These are phyloP conservation scores for Collybia sordida DNA, from an alignment of 768 basidiomycete genomes.

Conservation along the genomic window DNA sequence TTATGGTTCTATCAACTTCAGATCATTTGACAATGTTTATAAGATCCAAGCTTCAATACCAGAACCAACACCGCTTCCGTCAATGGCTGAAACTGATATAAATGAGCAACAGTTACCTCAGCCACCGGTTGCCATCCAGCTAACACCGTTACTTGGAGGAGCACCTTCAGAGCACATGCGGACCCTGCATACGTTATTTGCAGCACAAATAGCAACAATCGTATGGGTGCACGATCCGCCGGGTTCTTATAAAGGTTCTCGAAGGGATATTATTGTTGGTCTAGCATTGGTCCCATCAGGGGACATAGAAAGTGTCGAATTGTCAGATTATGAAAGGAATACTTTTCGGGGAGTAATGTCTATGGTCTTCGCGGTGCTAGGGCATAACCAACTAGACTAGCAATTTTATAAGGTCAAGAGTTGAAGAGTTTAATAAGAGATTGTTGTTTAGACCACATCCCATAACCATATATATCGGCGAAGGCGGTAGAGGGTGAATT, in stretches of 20 bases:
- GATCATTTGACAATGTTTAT: not conserved
- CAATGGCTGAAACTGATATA: slow-evolving; percentile 35
- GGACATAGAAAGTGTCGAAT: slow-evolving; percentile 21
- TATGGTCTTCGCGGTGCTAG: slow-evolving; percentile 38
- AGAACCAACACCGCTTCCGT: slow-evolving; percentile 51
- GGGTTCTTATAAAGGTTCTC: slow-evolving; percentile 36
- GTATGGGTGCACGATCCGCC: slow-evolving; percentile 63
- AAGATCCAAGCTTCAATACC: slow-evolving; percentile 86
- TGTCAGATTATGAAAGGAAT: slow-evolving; percentile 39
- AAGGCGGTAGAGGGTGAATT: no score
- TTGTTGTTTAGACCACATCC: no score
- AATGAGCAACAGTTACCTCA: slow-evolving; percentile 44
- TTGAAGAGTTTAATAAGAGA: no score
- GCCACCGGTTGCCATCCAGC: slow-evolving; percentile 70
- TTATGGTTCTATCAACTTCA: not conserved
- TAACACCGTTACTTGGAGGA: slow-evolving; percentile 77
- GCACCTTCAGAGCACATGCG: slow-evolving; percentile 68
- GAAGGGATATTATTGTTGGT: slow-evolving; percentile 71
- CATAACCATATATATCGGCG: no score
- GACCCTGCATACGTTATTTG: slow-evolving; percentile 77
- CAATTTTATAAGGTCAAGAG: no score
- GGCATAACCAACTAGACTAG: slow-evolving; percentile 4
- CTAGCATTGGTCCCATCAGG: slow-evolving; percentile 56
- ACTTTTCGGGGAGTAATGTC: slow-evolving; percentile 53
- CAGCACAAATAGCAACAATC: slow-evolving; percentile 83